These are phyloP conservation scores for Trichosporon sp. DNA, from an alignment of 1,284 basidiomycete species.

Conservation along the genomic window DNA sequence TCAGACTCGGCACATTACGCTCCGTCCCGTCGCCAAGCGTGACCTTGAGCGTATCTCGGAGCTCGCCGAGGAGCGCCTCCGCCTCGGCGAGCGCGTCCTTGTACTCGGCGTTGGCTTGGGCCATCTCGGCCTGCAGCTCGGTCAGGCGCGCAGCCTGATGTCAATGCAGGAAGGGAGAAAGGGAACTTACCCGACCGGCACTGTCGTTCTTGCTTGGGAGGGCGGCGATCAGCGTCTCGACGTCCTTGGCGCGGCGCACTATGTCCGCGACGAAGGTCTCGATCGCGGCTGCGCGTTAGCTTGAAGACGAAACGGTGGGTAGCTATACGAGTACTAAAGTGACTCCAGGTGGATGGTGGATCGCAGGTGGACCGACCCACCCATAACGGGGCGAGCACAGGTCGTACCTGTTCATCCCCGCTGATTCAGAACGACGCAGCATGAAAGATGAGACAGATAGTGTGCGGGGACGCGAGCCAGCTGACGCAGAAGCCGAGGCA, in stretches of 20 bases:
- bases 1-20: slow-evolving; percentile 26
- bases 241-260: slow-evolving; percentile 50
- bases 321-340: too few relatives aligned
- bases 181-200: slow-evolving; percentile 39
- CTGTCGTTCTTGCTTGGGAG: slow-evolving; percentile 52
- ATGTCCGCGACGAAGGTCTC: slow-evolving; percentile 53
- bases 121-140: slow-evolving; percentile 50
- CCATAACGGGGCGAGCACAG: too few relatives aligned
- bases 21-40: slow-evolving; percentile 41
- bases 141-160: slow-evolving; percentile 42
- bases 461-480: neutral
- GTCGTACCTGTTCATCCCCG: too few relatives aligned
- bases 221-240: slow-evolving; percentile 49
- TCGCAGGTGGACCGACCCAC: too few relatives aligned
- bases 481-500: neutral
- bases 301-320: neutral
- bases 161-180: neutral
- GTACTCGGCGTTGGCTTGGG: slow-evolving; percentile 50
- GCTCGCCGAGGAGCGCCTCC: slow-evolving; percentile 46
- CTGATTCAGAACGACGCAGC: too few relatives aligned
- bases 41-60: slow-evolving; percentile 42
- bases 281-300: slow-evolving; percentile 44
- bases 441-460: neutral
- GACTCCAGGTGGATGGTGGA: too few relatives aligned
- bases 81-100: slow-evolving; percentile 48